Evolutionary conservation across 2,329 filamentous ascomycete species (phyloP).

Genomic region (Diaporthe caulivora): DNA sequence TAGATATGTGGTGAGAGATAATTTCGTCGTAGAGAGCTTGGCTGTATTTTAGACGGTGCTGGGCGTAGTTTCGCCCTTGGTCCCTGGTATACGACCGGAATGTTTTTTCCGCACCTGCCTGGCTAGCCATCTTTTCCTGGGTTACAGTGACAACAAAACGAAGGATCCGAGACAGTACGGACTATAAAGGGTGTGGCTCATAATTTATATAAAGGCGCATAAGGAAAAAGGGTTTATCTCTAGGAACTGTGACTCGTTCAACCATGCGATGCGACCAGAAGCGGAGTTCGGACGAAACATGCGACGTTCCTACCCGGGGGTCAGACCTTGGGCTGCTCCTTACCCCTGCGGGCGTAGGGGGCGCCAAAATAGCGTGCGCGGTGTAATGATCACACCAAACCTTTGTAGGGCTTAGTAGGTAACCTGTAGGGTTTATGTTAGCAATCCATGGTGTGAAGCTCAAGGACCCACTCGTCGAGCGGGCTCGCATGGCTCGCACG

Average conservation of each 20-base stretch:
- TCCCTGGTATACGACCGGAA: constrained; percentile 59
- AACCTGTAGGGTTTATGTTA: too few relatives aligned
- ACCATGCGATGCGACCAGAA: background rate
- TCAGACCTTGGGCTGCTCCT: too few relatives aligned
- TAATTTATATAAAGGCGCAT: too few relatives aligned
- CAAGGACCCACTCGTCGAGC: too few relatives aligned
- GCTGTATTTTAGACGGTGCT: constrained; percentile 57
- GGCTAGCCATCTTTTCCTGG: background rate
- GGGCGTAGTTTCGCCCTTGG: constrained; percentile 59
- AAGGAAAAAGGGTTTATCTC: background rate
- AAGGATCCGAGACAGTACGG: too few relatives aligned
- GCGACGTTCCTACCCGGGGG: background rate
- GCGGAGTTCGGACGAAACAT: background rate
- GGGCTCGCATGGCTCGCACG: too few relatives aligned
- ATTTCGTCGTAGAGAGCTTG: constrained; percentile 60
- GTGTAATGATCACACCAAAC: too few relatives aligned
- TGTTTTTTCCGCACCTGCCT: constrained; percentile 51
- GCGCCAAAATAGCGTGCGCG: too few relatives aligned
- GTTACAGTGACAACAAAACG: background rate
- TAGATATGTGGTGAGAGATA: constrained; percentile 58
- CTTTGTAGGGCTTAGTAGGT: too few relatives aligned
- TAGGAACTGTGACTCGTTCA: background rate
- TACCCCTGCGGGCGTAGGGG: too few relatives aligned
- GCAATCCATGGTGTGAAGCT: background rate
- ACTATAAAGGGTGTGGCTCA: fast-evolving